Base-by-base conservation (phyloP, 305 asterid genomes). In the Rubia occidens region DNA sequence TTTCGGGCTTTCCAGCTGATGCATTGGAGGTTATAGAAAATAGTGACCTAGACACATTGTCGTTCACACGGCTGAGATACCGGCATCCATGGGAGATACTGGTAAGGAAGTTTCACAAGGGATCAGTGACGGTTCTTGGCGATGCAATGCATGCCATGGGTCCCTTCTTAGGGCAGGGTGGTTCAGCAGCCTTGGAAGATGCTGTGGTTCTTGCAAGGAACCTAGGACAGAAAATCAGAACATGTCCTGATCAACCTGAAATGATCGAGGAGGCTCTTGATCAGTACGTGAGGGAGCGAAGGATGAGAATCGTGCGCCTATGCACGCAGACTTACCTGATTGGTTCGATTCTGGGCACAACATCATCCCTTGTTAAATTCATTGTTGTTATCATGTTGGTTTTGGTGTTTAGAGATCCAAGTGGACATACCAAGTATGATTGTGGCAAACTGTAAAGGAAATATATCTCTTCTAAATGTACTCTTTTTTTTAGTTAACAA, bases 121-220 rank as follows among this genome's bases (percentile, higher is more conserved):
- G 78, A 26, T 45, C 78, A 15, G 66, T 82, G 8, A 66, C 80
- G 4, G 78, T 82, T n/a, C 81, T 75, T 4, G 84, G 86, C 3
- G 86, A 82, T 70, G 86, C 86, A 60, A 77, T 79, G 82, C 86
- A 82, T 60, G 78, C 62, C 32, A 82, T 82, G 84, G 82, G 84
- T 47, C 86, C 86, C 11, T 79, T 73, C 71, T 51, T 82, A 53
- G 86, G 77, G 0, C 82, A 82, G 64, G 84, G 86, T 37, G 82
- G 82, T 9, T 82, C 86, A 2, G 78, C 82, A 2, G 74, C 71
- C 45, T n/a, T 79, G 6, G 84, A 82, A 67, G 84, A 82, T 29
- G 80, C 84, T 10, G 80, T 82, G 56, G 86, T 82, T 32, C 84
- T 82, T 51, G 79, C 79, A 13, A 77, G 86, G 71, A 74, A 75